Percentiles rank a stretch among this genome's conserved stretches.
Evolutionary conservation across 352 stramenopile species (phyloP).

Genomic region (Phytophthora pisi): DNA sequence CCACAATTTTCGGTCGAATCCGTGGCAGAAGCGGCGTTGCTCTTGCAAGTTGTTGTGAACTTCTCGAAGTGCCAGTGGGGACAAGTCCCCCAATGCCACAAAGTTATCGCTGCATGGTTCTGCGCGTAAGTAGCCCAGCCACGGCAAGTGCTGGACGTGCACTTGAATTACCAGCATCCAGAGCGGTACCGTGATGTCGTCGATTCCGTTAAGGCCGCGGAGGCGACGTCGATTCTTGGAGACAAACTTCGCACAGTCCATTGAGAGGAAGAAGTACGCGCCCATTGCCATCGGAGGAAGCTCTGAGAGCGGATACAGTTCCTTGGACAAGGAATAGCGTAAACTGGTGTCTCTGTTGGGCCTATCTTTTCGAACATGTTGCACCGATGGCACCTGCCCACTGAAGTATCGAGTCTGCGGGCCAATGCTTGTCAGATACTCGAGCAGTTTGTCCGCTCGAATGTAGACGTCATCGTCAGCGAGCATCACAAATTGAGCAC

Average conservation of each 20-base stretch:
- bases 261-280: slow-evolving; percentile 48
- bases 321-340: slow-evolving; percentile 35
- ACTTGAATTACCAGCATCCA: slow-evolving; percentile 65
- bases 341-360: slow-evolving; percentile 22
- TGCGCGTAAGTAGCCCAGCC: slow-evolving; percentile 42
- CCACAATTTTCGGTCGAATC: slow-evolving; percentile 43
- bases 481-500: slow-evolving; percentile 46
- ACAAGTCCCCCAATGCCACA: slow-evolving; percentile 51
- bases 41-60: slow-evolving; percentile 46
- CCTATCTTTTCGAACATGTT: slow-evolving; percentile 10
- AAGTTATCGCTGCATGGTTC: slow-evolving; percentile 36
- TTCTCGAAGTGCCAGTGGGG: slow-evolving; percentile 31
- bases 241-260: slow-evolving; percentile 48
- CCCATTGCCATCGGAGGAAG: slow-evolving; percentile 45
- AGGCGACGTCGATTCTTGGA: slow-evolving; percentile 35
- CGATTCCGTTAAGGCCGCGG: slow-evolving; percentile 38
- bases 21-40: slow-evolving; percentile 32
- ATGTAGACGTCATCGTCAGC: slow-evolving; percentile 57
- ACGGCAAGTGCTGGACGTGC: slow-evolving; percentile 26
- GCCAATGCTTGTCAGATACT: not conserved
- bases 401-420: slow-evolving; percentile 20
- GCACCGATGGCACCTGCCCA: slow-evolving; percentile 7
- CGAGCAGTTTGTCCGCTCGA: slow-evolving; percentile 22
- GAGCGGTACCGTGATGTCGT: slow-evolving; percentile 59
- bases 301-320: slow-evolving; percentile 33